phyloP scores from a whole-genome alignment of 2,329 filamentous ascomycete genomes.

The Talaromyces sp. region DNA sequence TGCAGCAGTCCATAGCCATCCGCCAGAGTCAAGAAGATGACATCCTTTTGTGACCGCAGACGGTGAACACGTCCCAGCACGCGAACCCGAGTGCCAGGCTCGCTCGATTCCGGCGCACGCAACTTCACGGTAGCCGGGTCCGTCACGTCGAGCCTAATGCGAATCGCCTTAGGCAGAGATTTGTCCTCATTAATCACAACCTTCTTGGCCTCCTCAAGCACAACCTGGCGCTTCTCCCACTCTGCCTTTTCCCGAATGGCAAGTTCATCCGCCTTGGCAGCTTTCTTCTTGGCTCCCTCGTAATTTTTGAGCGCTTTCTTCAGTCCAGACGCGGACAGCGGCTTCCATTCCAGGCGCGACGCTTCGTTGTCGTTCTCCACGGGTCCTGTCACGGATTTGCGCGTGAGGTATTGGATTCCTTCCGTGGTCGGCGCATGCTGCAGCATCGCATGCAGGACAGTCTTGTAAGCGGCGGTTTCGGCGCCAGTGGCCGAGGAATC shows the following conservation, averaged over 20 bases:
- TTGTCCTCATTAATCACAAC: slow-evolving; percentile 65
- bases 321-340: slow-evolving; percentile 73
- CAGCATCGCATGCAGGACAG: slow-evolving; percentile 70
- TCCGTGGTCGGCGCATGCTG: slow-evolving; percentile 57
- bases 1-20: slow-evolving; percentile 84
- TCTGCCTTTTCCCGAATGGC: slow-evolving; percentile 68
- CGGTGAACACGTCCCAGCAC: slow-evolving; percentile 81
- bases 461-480: slow-evolving; percentile 73
- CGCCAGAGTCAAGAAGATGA: slow-evolving; percentile 78
- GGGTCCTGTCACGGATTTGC: slow-evolving; percentile 61
- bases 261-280: slow-evolving; percentile 68
- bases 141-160: slow-evolving; percentile 71
- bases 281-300: slow-evolving; percentile 78
- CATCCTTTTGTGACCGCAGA: slow-evolving; percentile 73
- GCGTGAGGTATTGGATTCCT: slow-evolving; percentile 59
- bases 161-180: slow-evolving; percentile 66
- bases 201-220: slow-evolving; percentile 79
- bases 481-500: slow-evolving; percentile 61
- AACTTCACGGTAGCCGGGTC: slow-evolving; percentile 55
- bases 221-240: slow-evolving; percentile 62
- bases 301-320: slow-evolving; percentile 77
- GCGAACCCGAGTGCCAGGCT: slow-evolving; percentile 65
- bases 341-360: slow-evolving; percentile 68
- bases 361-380: slow-evolving; percentile 53
- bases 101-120: slow-evolving; percentile 52